phyloP scores from a whole-genome alignment of 1,139 yeast genomes.

The Zygoascus meyerae region DNA sequence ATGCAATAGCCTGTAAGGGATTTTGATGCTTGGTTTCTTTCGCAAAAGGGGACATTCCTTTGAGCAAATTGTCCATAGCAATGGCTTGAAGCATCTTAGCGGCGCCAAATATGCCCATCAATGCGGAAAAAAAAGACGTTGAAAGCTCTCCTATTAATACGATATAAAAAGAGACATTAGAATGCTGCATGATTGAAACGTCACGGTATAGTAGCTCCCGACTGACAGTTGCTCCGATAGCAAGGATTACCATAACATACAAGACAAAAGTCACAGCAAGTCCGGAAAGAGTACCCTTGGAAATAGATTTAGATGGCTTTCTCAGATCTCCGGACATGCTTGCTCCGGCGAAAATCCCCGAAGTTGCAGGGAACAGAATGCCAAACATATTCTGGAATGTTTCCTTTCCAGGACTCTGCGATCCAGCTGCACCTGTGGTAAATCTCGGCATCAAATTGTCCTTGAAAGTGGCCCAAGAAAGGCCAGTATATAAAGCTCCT shows the following conservation, averaged over 20 bases:
- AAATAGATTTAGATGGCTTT: slow-evolving; percentile 82
- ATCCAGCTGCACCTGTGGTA: slow-evolving; percentile 90
- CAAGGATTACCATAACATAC: slow-evolving; percentile 67
- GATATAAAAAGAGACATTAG: slow-evolving; percentile 62
- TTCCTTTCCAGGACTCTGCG: slow-evolving; percentile 59
- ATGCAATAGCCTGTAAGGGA: slow-evolving; percentile 57
- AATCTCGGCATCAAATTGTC: slow-evolving; percentile 71
- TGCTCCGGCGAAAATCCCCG: slow-evolving; percentile 98
- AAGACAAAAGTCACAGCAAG: slow-evolving; percentile 65
- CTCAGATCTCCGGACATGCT: slow-evolving; percentile 95
- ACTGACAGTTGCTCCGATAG: slow-evolving; percentile 76
- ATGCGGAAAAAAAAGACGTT: slow-evolving; percentile 83
- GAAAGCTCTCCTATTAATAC: slow-evolving; percentile 85
- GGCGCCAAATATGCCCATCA: slow-evolving; percentile 94
- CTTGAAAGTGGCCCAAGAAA: slow-evolving; percentile 57
- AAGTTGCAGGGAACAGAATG: slow-evolving; percentile 94
- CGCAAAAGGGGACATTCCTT: slow-evolving; percentile 61
- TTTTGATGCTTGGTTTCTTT: slow-evolving; percentile 40
- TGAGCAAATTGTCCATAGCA: slow-evolving; percentile 78
- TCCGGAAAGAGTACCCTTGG: slow-evolving; percentile 84
- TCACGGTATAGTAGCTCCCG: slow-evolving; percentile 69
- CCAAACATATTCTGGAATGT: slow-evolving; percentile 84
- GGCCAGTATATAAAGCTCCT: slow-evolving; percentile 58
- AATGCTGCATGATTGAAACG: slow-evolving; percentile 76
- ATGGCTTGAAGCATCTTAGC: slow-evolving; percentile 87